A percentile compares a stretch with the other conserved stretches of the same genome.
Evolutionary conservation across 208 protist genomes (phyloP).

Genomic region (Leishmania amazonensis): DNA sequence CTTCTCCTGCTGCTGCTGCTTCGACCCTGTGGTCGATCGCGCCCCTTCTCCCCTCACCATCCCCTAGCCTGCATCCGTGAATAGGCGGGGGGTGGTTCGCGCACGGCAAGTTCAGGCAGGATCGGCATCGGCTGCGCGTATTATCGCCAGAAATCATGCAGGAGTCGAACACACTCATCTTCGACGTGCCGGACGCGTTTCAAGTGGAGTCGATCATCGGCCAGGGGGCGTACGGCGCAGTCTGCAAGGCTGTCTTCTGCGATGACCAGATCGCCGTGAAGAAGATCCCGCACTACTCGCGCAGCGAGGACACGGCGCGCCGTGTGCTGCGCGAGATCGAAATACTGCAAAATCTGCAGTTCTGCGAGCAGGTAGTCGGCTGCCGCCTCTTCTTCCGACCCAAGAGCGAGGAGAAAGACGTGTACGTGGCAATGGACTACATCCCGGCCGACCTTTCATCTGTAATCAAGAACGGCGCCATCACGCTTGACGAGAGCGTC

Average conservation of each 20-base stretch:
- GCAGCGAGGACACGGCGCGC: constrained; percentile 77
- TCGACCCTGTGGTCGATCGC: too few species aligned
- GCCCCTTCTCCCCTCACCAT: neutral
- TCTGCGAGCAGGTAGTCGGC: constrained; percentile 87
- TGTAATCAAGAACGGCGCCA: constrained; percentile 81
- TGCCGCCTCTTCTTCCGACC: constrained; percentile 90
- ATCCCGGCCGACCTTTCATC: constrained; percentile 84
- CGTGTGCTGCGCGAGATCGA: constrained; percentile 91
- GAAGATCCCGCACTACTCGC: constrained; percentile 90
- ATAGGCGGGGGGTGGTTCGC: neutral
- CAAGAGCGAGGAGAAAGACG: constrained; percentile 89
- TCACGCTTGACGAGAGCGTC: constrained; percentile 75
- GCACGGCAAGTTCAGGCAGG: neutral
- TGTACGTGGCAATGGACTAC: constrained; percentile 93
- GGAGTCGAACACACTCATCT: constrained; percentile 64
- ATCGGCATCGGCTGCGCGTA: neutral
- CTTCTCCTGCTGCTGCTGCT: too few species aligned
- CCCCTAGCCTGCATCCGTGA: neutral
- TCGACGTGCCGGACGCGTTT: constrained; percentile 89
- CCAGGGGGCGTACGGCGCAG: constrained; percentile 93
- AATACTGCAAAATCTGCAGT: constrained; percentile 85
- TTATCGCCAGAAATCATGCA: constrained; percentile 15
- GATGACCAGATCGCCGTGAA: constrained; percentile 86
- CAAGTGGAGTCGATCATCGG: constrained; percentile 91
- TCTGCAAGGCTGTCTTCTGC: constrained; percentile 88